Evolutionary conservation across 805 yeast species (phyloP), one percentile per base, ranked within the genome.

Genomic region (Schwanniomyces polymorphus): DNA sequence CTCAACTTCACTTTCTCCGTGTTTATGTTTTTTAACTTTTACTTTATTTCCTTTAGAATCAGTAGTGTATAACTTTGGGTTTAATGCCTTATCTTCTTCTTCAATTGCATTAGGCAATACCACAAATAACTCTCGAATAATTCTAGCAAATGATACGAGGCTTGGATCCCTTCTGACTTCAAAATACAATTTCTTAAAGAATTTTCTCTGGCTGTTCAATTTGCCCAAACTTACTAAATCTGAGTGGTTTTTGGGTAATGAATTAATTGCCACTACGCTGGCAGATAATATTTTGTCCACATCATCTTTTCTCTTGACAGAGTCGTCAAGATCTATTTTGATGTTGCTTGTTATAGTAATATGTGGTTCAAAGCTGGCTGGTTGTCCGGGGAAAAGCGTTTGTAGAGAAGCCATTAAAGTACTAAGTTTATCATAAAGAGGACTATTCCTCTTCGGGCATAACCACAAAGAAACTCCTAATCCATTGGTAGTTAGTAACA

Each of bases 351-450:
- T 81, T 25, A 88, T 74, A 1, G 96, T 88, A 29, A 88, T 74
- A 60, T 88, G 96, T 3, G 96, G 96, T 51, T 81, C 86, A 55
- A 87, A 83, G 27, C 58, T 61, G 2, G 86, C 86, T 1, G 90
- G 82, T 46, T 64, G 75, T 43, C 82, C 85, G 9, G 87, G 86
- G 57, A 88, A 86, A n/a, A 86, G 67, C 1, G 91, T 84, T 38
- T 78, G 79, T 29, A 88, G 63, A 8, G 90, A 83, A n/a, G 77
- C 69, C 63, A 85, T 84, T 31, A 85, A 69, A 16, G 86, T 79
- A 11, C 70, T 67, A 18, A 88, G 63, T 41, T 81, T 79, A 42
- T 84, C 88, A 55, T 78, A 63, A 18, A 84, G 67, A 28, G 76
- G 75, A 4, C 84, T 65, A 40, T 76, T 78, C 16, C 69, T 70